A percentile compares a stretch with the other conserved stretches of the same genome.
Conservation (phyloP, 1,139 yeast genomes). For the Eremothecium sinecaudum region DNA sequence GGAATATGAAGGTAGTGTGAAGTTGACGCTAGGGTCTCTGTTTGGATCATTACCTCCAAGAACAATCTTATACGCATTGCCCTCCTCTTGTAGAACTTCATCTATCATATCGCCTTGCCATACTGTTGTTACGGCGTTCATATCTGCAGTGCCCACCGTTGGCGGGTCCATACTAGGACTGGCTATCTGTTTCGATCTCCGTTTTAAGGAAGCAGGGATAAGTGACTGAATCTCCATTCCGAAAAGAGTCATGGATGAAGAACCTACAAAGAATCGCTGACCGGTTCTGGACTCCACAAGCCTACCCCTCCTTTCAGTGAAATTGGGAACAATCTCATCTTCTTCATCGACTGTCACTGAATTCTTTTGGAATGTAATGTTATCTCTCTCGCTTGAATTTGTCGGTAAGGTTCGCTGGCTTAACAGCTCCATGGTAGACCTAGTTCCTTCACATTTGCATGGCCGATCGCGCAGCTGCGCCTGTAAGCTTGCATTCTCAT, state of each 20-base stretch:
- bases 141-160: not conserved
- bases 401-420: conserved; percentile 6
- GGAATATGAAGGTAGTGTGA: conserved; percentile 66
- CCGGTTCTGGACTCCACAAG: conserved; percentile 66
- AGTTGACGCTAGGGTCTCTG: conserved; percentile 58
- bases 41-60: conserved; percentile 58
- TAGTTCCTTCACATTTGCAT: not conserved
- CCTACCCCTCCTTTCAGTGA: conserved; percentile 60
- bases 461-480: conserved; percentile 27
- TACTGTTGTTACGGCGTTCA: not conserved
- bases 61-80: conserved; percentile 63
- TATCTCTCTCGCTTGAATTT: conserved; percentile 1
- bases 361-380: conserved; percentile 8
- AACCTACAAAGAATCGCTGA: conserved; percentile 64
- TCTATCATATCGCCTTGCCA: conserved; percentile 9
- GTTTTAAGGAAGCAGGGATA: conserved; percentile 26
- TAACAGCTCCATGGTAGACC: not conserved
- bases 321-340: conserved; percentile 52
- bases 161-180: not conserved
- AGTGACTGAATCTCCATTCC: conserved; percentile 63
- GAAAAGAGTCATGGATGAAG: conserved; percentile 72
- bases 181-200: conserved; percentile 7
- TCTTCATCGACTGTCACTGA: conserved; percentile 9
- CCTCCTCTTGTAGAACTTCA: conserved; percentile 53
- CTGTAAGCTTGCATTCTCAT: conserved; percentile 49